A percentile compares a stretch with the other conserved stretches of the same genome.
These are phyloP conservation scores for Ramicandelaber brevisporus DNA, from an alignment of 192 early-diverging fungal genomes.

Conservation along the genomic window DNA sequence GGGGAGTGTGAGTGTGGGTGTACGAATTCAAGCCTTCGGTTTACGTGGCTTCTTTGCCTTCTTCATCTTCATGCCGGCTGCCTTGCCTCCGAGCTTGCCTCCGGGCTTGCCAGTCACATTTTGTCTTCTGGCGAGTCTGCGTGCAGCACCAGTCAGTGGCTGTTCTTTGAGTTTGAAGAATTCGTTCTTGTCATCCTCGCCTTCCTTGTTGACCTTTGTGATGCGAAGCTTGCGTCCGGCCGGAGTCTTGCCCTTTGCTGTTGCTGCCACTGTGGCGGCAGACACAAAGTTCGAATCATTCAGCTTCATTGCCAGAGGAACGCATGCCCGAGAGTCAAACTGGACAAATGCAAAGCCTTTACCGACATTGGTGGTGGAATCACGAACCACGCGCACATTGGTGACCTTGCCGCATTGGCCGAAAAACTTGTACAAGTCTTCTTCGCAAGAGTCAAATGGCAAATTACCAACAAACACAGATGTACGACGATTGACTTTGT, in stretches of 20 bases:
- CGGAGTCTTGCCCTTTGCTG: constrained; percentile 6
- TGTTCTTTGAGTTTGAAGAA: constrained; percentile 1
- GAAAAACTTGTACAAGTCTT: constrained; percentile 44
- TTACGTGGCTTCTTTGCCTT: constrained; percentile 12
- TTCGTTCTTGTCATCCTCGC: background rate
- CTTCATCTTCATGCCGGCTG: constrained; percentile 11
- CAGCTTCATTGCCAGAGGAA: constrained; percentile 52
- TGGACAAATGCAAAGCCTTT: constrained; percentile 90
- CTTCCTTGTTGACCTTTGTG: too few species aligned
- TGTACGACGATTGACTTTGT: constrained; percentile 58
- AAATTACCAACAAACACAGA: constrained; percentile 51
- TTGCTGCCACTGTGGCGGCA: constrained; percentile 13
- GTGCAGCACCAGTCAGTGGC: too few species aligned
- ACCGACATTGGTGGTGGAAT: constrained; percentile 58
- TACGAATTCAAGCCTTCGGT: too few species aligned
- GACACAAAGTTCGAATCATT: constrained; percentile 44
- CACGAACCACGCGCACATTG: constrained; percentile 65
- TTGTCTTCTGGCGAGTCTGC: constrained; percentile 1
- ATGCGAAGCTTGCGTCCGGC: too few species aligned
- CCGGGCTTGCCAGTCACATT: constrained; percentile 2
- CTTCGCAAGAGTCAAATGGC: constrained; percentile 43
- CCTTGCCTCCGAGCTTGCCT: constrained; percentile 10
- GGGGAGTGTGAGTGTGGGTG: too few species aligned
- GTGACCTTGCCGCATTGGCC: constrained; percentile 40
- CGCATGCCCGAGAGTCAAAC: constrained; percentile 43